Conservation (phyloP, 2,329 filamentous ascomycete species). For the Camillea tinctor region DNA sequence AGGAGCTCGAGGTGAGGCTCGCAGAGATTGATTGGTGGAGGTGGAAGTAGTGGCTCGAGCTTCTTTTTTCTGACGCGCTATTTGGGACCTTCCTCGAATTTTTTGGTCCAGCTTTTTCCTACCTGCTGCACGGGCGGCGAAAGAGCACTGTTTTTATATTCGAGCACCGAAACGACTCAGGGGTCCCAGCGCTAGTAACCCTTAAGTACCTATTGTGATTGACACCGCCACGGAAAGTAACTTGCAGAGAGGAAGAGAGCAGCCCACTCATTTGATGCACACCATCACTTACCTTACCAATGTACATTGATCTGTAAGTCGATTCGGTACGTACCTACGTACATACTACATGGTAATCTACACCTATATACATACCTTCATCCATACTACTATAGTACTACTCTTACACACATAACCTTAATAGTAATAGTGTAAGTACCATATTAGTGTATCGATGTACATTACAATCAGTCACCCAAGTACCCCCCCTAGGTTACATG, state of each 20-base stretch:
- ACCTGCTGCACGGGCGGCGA: conserved; percentile 24
- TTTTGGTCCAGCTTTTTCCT: conserved; percentile 15
- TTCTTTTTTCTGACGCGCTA: conserved; percentile 16
- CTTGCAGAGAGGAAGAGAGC: not conserved
- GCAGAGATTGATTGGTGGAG: not conserved
- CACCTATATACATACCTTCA: no score
- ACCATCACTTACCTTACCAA: conserved; percentile 1
- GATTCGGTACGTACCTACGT: not conserved
- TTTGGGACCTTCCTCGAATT: conserved; percentile 10
- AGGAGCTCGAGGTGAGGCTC: not conserved
- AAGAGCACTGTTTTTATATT: conserved; percentile 32
- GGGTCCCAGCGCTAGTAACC: conserved; percentile 12
- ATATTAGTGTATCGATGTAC: no score
- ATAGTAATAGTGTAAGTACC: no score
- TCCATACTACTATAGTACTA: no score
- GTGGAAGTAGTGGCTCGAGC: conserved; percentile 16
- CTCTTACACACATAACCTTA: no score
- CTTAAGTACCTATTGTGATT: conserved; percentile 16
- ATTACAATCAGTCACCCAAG: no score
- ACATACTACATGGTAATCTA: not conserved
- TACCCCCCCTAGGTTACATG: not conserved
- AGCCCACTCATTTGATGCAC: not conserved
- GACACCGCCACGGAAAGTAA: conserved; percentile 2
- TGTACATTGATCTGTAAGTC: conserved; percentile 5
- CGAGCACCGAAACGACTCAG: conserved; percentile 24